A percentile compares a stretch with the other conserved stretches of the same genome.
Conservation (phyloP, 2,329 filamentous ascomycete genomes). For the Arthrinium phaeospermum region DNA sequence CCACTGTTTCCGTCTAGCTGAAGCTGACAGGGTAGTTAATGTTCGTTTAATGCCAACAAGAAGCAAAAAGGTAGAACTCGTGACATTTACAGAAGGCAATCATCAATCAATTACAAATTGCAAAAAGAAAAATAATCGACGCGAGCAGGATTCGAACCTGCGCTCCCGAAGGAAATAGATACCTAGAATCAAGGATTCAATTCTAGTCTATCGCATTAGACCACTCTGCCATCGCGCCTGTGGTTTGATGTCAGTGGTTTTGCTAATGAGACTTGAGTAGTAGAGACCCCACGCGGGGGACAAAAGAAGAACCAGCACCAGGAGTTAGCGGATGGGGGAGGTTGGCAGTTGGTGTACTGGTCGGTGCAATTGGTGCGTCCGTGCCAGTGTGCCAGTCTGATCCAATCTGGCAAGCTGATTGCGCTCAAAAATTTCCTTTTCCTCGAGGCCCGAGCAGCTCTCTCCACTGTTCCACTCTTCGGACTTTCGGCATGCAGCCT, state of each 20-base stretch:
- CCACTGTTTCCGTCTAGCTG: too few species aligned
- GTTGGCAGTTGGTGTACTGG: neutral
- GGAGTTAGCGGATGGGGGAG: neutral
- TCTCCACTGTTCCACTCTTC: neutral
- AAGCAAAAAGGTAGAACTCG: too few species aligned
- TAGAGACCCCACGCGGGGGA: too few species aligned
- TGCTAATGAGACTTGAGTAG: neutral
- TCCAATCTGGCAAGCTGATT: neutral
- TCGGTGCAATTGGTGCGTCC: too few species aligned
- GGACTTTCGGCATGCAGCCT: constrained; percentile 9
- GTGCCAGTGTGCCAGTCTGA: neutral
- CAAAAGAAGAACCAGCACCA: neutral
- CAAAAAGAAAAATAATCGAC: neutral
- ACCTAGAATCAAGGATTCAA: neutral
- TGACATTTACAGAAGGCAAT: too few species aligned
- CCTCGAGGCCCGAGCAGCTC: neutral
- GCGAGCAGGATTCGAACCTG: constrained; percentile 20
- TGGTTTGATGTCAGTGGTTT: neutral
- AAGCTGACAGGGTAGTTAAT: too few species aligned
- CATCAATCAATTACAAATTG: too few species aligned
- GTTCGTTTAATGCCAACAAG: too few species aligned
- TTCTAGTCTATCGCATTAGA: constrained; percentile 20
- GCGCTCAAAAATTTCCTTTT: neutral
- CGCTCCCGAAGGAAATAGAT: constrained; percentile 21
- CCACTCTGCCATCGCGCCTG: constrained; percentile 18